Conservation (phyloP, 1,139 yeast species). For the Casaregolazyma lundiana region DNA sequence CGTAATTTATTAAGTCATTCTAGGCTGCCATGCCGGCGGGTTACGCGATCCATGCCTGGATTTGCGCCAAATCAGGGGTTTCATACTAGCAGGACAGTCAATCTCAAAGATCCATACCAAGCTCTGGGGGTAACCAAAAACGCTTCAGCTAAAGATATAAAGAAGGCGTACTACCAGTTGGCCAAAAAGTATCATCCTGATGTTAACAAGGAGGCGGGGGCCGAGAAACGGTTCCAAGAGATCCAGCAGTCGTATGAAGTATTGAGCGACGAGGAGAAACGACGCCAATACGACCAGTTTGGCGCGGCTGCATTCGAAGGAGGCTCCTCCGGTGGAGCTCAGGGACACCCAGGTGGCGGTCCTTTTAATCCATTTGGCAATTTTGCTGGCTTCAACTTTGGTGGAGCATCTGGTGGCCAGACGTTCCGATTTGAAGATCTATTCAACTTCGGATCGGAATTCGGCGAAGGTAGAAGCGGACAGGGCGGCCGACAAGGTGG, state of each 20-base stretch:
- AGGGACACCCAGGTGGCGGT: conserved; percentile 31
- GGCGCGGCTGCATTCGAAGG: conserved; percentile 83
- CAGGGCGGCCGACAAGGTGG: conserved; percentile 32
- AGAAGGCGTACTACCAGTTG: conserved; percentile 86
- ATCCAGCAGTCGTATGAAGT: conserved; percentile 93
- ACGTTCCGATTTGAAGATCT: conserved; percentile 77
- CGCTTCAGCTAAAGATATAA: conserved; percentile 80
- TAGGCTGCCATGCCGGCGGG: too few species aligned
- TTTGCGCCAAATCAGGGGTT: background rate
- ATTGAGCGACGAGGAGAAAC: conserved; percentile 78
- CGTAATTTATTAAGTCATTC: background rate
- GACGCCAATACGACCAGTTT: conserved; percentile 85
- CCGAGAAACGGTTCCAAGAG: conserved; percentile 85
- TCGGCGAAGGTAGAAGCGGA: conserved; percentile 34
- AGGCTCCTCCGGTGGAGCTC: conserved; percentile 47
- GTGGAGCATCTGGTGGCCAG: conserved; percentile 41
- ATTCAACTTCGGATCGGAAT: conserved; percentile 55
- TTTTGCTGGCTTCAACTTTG: conserved; percentile 47
- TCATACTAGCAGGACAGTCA: conserved; percentile 7
- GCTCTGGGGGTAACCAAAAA: conserved; percentile 68
- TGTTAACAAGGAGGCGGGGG: conserved; percentile 84
- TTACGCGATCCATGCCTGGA: background rate
- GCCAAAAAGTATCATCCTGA: conserved; percentile 97
- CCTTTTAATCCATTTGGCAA: conserved; percentile 35
- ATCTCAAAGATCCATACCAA: conserved; percentile 73